Evolutionary conservation across 2,329 filamentous ascomycete species (phyloP).

Genomic region (Trichoderma sp.): DNA sequence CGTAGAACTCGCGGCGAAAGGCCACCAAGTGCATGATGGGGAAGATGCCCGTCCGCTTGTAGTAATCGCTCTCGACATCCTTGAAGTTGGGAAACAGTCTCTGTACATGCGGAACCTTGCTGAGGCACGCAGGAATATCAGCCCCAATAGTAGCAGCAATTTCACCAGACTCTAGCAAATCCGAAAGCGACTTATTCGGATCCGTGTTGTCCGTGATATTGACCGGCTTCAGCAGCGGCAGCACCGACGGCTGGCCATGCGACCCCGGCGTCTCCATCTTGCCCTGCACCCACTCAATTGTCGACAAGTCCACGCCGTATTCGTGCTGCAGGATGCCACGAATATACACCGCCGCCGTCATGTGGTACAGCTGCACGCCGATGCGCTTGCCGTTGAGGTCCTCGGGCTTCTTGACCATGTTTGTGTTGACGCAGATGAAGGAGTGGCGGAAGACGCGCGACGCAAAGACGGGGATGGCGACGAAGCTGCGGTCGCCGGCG

Average conservation of each 20-base stretch:
- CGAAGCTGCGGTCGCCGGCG: constrained; percentile 17
- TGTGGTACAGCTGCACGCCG: constrained; percentile 20
- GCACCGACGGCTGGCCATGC: constrained; percentile 7
- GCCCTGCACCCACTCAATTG: constrained; percentile 18
- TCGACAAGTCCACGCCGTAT: constrained; percentile 8
- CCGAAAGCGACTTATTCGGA: constrained; percentile 5
- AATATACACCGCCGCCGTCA: constrained; percentile 16
- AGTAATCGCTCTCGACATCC: constrained; percentile 15
- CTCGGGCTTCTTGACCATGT: constrained; percentile 5
- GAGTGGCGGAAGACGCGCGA: constrained; percentile 20
- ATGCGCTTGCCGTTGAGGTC: constrained; percentile 22
- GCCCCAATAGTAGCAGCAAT: constrained; percentile 14
- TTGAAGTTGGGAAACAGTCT: constrained; percentile 15
- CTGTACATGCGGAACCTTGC: constrained; percentile 7
- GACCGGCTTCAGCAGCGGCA: constrained; percentile 15
- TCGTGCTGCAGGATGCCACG: constrained; percentile 10
- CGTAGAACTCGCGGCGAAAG: constrained; percentile 5
- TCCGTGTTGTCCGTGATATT: constrained; percentile 10
- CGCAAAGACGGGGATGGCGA: constrained; percentile 21
- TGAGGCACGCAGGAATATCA: constrained; percentile 4
- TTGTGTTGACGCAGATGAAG: constrained; percentile 22
- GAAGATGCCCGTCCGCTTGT: constrained; percentile 14
- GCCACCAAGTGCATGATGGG: constrained; percentile 18
- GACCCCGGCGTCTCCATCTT: constrained; percentile 18
- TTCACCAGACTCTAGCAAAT: constrained; percentile 2